Conservation (phyloP, 495 filamentous ascomycete genomes). For the Aspergillus egyptiacus region DNA sequence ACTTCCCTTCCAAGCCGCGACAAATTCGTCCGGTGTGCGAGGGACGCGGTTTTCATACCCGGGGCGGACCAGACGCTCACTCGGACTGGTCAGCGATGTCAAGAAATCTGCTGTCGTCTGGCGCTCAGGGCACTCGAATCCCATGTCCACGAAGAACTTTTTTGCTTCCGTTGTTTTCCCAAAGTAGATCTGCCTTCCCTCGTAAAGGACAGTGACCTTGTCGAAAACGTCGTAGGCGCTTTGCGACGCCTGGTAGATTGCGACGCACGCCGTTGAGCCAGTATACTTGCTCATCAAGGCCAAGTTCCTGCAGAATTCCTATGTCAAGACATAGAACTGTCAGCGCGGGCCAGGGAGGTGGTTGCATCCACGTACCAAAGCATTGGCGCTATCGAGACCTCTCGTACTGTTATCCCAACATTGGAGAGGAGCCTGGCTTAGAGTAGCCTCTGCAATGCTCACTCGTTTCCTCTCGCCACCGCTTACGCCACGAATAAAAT, state of each 20-base stretch:
- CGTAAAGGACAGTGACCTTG: conserved; percentile 53
- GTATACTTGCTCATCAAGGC: conserved; percentile 62
- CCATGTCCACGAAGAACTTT: conserved; percentile 51
- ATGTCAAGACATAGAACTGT: conserved; percentile 44
- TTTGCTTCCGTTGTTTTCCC: conserved; percentile 48
- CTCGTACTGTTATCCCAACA: conserved; percentile 84
- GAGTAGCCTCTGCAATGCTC: conserved; percentile 50
- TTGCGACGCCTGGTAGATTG: conserved; percentile 76
- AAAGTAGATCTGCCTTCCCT: conserved; percentile 57
- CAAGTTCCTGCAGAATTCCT: conserved; percentile 59
- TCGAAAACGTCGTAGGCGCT: conserved; percentile 64
- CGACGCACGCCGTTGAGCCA: conserved; percentile 62
- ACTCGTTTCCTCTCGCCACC: conserved; percentile 73
- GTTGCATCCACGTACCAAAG: conserved; percentile 54
- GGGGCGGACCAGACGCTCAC: conserved; percentile 47
- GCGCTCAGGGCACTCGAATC: conserved; percentile 49
- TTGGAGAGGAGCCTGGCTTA: conserved; percentile 61
- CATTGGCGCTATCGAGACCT: conserved; percentile 76
- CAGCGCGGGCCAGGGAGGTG: conserved; percentile 11
- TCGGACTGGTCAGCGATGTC: conserved; percentile 59
- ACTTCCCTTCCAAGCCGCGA: conserved; percentile 45
- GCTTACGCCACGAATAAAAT: conserved; percentile 60
- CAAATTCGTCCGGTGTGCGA: conserved; percentile 59
- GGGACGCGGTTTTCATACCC: conserved; percentile 58
- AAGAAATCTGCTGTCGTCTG: conserved; percentile 60